These are phyloP conservation scores for Notholithocarpus densiflorus DNA, from an alignment of 306 rosid genomes.

Conservation along the genomic window DNA sequence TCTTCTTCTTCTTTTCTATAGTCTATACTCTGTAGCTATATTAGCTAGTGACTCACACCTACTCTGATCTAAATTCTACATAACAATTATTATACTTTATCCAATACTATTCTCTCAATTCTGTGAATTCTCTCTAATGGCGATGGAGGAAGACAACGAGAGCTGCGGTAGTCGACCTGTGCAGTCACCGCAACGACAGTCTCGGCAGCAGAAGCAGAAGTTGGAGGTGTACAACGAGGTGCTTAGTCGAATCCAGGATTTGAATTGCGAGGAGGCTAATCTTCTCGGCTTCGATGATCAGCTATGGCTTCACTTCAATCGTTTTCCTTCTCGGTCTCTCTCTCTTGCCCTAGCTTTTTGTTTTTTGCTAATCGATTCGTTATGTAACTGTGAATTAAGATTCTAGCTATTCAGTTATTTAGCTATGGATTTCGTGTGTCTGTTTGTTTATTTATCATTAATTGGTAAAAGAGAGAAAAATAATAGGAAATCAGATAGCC, in stretches of 20 bases:
- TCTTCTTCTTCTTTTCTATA: too few relatives aligned
- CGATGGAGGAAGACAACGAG: constrained; percentile 77
- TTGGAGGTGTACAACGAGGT: constrained; percentile 85
- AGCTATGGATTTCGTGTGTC: not conserved
- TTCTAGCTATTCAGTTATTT: not conserved
- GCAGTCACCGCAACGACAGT: constrained; percentile 51
- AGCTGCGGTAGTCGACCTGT: constrained; percentile 84
- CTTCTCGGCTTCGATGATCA: constrained; percentile 91
- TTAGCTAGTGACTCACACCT: too few relatives aligned
- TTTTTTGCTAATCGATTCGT: not conserved
- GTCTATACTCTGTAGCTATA: too few relatives aligned
- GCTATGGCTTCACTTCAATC: constrained; percentile 94
- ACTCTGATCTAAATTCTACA: too few relatives aligned
- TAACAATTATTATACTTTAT: too few relatives aligned
- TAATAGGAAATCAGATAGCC: not conserved
- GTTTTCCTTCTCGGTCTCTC: constrained; percentile 82
- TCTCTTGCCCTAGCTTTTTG: constrained; percentile 15
- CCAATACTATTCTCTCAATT: too few relatives aligned
- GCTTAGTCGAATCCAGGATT: constrained; percentile 74
- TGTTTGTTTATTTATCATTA: too few relatives aligned
- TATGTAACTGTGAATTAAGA: too few relatives aligned
- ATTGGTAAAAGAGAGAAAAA: not conserved
- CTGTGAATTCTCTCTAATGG: constrained; percentile 36
- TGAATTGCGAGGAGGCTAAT: constrained; percentile 57
- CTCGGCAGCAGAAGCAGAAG: constrained; percentile 69